These are phyloP conservation scores for Lasiodiplodia sp. DNA, from an alignment of 2,329 filamentous ascomycete genomes.

Conservation along the genomic window DNA sequence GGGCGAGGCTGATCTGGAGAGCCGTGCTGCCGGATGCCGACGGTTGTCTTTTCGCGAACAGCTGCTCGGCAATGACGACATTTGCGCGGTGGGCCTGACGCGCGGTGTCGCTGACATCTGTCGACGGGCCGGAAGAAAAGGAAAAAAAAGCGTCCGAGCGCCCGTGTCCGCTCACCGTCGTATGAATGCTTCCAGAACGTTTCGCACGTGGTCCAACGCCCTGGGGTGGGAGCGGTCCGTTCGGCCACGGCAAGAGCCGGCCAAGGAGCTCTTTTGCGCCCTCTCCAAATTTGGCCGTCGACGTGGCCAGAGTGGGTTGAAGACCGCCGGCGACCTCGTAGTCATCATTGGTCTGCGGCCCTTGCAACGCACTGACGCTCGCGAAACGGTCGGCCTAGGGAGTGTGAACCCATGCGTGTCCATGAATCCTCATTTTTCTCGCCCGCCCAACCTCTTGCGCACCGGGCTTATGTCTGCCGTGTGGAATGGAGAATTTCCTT, in stretches of 20 bases:
- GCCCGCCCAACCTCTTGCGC: too few relatives aligned
- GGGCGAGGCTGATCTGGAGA: neutral
- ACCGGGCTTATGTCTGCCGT: neutral
- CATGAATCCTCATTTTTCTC: too few relatives aligned
- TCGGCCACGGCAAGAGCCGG: neutral
- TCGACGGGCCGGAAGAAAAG: neutral
- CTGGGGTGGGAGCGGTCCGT: slow-evolving; percentile 8
- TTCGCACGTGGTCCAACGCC: neutral
- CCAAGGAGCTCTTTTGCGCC: neutral
- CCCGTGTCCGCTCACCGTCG: slow-evolving; percentile 9
- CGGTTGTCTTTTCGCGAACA: neutral
- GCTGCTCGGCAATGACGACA: slow-evolving; percentile 9
- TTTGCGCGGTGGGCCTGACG: neutral
- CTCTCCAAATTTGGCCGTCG: neutral
- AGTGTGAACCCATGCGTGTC: neutral
- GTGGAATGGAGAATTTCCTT: neutral
- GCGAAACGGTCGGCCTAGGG: neutral
- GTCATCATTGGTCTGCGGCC: neutral
- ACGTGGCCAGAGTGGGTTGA: slow-evolving; percentile 16
- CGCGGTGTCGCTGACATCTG: neutral
- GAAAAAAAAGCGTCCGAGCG: neutral
- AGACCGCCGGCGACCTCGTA: neutral
- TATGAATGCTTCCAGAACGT: slow-evolving; percentile 6
- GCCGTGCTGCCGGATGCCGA: neutral
- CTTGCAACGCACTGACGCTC: slow-evolving; percentile 6